phyloP scores from a whole-genome alignment of 2,329 filamentous ascomycete genomes.

The Pezicula rhizophila region DNA sequence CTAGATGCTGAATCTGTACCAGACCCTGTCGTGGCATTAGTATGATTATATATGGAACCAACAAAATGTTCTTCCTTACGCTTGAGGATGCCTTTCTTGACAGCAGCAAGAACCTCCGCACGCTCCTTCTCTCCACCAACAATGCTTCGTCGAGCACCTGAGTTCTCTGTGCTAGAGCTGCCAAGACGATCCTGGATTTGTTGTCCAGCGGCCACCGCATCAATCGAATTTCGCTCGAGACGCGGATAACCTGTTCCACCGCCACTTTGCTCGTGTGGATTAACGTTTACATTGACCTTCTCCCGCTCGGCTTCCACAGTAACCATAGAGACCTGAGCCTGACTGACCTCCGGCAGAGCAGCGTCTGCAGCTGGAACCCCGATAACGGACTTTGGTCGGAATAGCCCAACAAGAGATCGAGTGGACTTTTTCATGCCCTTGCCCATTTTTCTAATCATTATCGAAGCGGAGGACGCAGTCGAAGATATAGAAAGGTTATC shows the following conservation, averaged over 20 bases:
- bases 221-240: constrained; percentile 75
- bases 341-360: constrained; percentile 58
- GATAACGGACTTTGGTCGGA: constrained; percentile 87
- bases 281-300: constrained; percentile 65
- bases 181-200: constrained; percentile 41
- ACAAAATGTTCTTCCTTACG: constrained; percentile 45
- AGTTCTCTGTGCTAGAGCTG: constrained; percentile 54
- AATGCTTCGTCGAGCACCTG: constrained; percentile 74
- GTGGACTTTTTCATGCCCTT: constrained; percentile 95
- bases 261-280: constrained; percentile 59
- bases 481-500: constrained; percentile 92
- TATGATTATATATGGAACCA: background rate
- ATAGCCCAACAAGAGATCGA: constrained; percentile 85
- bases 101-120: constrained; percentile 83
- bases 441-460: constrained; percentile 98
- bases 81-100: constrained; percentile 94
- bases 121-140: constrained; percentile 85
- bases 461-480: constrained; percentile 80
- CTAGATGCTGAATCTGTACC: constrained; percentile 45
- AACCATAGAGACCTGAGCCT: constrained; percentile 89
- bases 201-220: constrained; percentile 48
- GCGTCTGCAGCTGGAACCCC: constrained; percentile 69
- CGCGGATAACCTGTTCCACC: constrained; percentile 79
- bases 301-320: constrained; percentile 92
- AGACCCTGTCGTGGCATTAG: constrained; percentile 29